phyloP scores from a whole-genome alignment of 768 basidiomycete species.

The Nidula microcarpa region DNA sequence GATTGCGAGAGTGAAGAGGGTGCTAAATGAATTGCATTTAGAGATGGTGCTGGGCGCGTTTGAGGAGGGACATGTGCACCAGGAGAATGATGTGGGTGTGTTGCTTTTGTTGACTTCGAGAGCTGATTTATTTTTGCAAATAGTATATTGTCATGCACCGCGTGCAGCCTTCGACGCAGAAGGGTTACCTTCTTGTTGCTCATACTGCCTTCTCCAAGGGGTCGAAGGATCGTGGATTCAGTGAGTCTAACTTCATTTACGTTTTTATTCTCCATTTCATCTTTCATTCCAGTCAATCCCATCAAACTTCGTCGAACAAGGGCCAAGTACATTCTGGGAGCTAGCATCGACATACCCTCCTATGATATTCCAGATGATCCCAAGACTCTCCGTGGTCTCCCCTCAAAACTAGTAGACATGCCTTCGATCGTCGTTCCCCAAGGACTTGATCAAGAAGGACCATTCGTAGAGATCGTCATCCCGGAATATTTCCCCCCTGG shows the following conservation, averaged over 20 bases:
- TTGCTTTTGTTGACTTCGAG: not conserved
- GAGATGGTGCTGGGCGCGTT: slow-evolving; percentile 90
- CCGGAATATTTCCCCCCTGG: slow-evolving; percentile 95
- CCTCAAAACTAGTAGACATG: slow-evolving; percentile 65
- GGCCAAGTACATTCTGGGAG: slow-evolving; percentile 80
- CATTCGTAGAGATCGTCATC: slow-evolving; percentile 74
- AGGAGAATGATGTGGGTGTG: slow-evolving; percentile 85
- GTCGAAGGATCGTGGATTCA: slow-evolving; percentile 73
- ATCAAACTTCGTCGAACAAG: slow-evolving; percentile 79
- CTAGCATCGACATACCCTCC: slow-evolving; percentile 64
- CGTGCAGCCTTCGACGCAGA: slow-evolving; percentile 85
- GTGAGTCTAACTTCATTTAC: slow-evolving; percentile 39
- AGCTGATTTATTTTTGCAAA: not conserved
- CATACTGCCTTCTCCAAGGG: slow-evolving; percentile 91
- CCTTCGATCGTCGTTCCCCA: slow-evolving; percentile 53
- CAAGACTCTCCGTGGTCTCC: slow-evolving; percentile 65
- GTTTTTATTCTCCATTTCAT: not conserved
- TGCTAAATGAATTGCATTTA: slow-evolving; percentile 83
- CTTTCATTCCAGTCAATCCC: slow-evolving; percentile 58
- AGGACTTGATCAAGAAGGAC: slow-evolving; percentile 61
- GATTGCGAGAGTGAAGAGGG: slow-evolving; percentile 56
- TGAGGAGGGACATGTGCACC: slow-evolving; percentile 93
- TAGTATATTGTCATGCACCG: slow-evolving; percentile 95
- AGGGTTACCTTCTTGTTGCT: slow-evolving; percentile 88
- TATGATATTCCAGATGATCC: slow-evolving; percentile 50